Evolutionary conservation across 805 yeast species (phyloP), one percentile per base, ranked within the genome.

Genomic region (Lachancea sp.): DNA sequence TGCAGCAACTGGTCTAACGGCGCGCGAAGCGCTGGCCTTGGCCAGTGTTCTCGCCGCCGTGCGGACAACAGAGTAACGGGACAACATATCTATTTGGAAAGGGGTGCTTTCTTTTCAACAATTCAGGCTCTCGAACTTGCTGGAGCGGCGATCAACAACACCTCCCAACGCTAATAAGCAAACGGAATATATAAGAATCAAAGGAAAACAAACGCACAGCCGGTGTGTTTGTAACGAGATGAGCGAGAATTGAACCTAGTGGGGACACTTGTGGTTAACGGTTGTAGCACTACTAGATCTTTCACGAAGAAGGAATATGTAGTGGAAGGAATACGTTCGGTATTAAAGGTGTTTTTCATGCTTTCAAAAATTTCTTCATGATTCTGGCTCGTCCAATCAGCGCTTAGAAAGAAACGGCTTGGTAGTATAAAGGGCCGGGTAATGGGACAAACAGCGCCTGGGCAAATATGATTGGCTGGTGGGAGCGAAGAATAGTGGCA

Each of bases 21-120:
- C 60, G 59, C 69, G 66, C 50, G 70, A 70, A 57, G 69, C 61
- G 64, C 71, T 71, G 30, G 48, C 71, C 56, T 74, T 73, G 64
- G 81, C 72, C 63, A 81, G 82, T 63, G 86, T 74, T 74, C 86
- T 83, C 66, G 85, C 76, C 67, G 87, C 87, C 65, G 85, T 77
- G 74, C 89, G 84, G 68, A 82, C 74, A 71, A 79, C 77, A 69
- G 88, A 78, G 26, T 32, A 36, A 77, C 92, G 87, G 65, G 89
- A 80, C 74, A 83, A 82, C 92, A 83, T 83, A 7, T 28, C 16
- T n/a, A 15, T 28, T 23, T 8, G 25, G 16, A 12, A 12, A 8
- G 16, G n/a, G 6, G 13, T 7, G n/a, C 13, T 26, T 26, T n/a
- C n/a, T 12, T n/a, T 26, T 26, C 8, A 12, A 12, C 30, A 8